Base-by-base conservation (phyloP, 257 asterid genomes). In the Eustoma russellianum region DNA sequence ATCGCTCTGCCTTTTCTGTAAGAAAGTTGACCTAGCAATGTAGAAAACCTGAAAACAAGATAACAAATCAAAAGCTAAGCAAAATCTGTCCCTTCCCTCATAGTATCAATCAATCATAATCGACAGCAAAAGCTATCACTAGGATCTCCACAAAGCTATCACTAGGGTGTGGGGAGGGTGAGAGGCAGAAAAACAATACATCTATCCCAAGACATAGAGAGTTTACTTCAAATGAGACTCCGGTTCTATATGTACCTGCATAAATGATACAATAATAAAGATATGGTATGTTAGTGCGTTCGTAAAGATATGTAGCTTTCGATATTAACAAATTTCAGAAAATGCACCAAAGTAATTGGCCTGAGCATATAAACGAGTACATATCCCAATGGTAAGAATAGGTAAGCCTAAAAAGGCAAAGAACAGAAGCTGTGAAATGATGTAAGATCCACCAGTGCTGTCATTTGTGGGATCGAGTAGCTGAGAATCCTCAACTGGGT, bases 1-100 rank as follows among this genome's bases (percentile, higher is more conserved):
- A 41, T 91, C 95, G 4, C 73, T 65, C 60, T 91, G 96, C 75
- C 94, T 86, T 46, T 83, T 90, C 76, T 64, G 79, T 82, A 91
- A 62, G 86, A 74, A 91, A 58, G 87, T 96, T 41, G 95, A 79
- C 41, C 82, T 92, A 0, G 73, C 94, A 48, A 91, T 78, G 77
- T 87, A 91, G 76, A 87, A 65, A 6, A 88, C 88, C 96, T 88
- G 79, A 47, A n/a, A 43, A 17, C 57, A 46, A 19, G 6, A 50
- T 44, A 17, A 15, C 54, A 48, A 65, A 63, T 54, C 59, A 70
- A 40, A 28, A 55, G 18, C 59, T 56, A 18, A 55, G 70, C 71
- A 60, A 49, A 12, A 3, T 17, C 50, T 44, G 59, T 46, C 38
- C 48, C 52, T 13, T 48, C 5, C 7, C 5, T 40, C 6, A 55